These are phyloP conservation scores for Aspergillus vadensis DNA, from an alignment of 2,329 filamentous ascomycete genomes.

Conservation along the genomic window DNA sequence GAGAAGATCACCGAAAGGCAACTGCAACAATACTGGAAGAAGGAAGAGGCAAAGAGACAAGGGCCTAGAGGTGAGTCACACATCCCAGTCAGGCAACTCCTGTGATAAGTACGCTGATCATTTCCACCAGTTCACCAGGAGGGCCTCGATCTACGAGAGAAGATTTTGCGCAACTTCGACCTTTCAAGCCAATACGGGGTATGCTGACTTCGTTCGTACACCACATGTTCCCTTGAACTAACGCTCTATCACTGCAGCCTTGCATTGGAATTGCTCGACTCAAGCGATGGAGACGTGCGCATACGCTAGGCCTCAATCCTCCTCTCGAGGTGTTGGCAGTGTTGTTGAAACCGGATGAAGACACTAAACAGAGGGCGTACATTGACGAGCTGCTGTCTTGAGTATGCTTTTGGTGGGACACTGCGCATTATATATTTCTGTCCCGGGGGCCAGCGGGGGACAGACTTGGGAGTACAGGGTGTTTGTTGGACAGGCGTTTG, in stretches of 20 bases:
- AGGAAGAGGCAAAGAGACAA: constrained; percentile 68
- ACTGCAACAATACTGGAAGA: constrained; percentile 76
- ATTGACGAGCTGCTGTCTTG: constrained; percentile 47
- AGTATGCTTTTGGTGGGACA: background rate
- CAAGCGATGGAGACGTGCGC: constrained; percentile 85
- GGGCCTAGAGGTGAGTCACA: constrained; percentile 56
- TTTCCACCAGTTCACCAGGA: constrained; percentile 68
- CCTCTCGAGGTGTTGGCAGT: constrained; percentile 90
- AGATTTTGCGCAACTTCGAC: constrained; percentile 88
- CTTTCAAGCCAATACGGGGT: constrained; percentile 89
- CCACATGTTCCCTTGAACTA: background rate
- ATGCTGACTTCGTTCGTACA: constrained; percentile 44
- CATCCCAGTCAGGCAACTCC: background rate
- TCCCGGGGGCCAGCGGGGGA: background rate
- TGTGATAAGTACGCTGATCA: constrained; percentile 1
- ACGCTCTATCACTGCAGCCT: constrained; percentile 58
- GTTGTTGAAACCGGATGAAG: constrained; percentile 63
- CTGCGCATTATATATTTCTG: constrained; percentile 7
- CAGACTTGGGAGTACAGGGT: constrained; percentile 12
- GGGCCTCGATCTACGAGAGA: constrained; percentile 72
- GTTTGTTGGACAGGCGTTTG: constrained; percentile 14
- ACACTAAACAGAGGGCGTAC: constrained; percentile 65
- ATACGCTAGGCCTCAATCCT: constrained; percentile 78
- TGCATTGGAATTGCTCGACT: constrained; percentile 81
- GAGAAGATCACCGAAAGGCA: constrained; percentile 66